A percentile compares a stretch with the other conserved stretches of the same genome.
phyloP scores from a whole-genome alignment of 2,329 filamentous ascomycete genomes.

The Aphanoascus verrucosus region DNA sequence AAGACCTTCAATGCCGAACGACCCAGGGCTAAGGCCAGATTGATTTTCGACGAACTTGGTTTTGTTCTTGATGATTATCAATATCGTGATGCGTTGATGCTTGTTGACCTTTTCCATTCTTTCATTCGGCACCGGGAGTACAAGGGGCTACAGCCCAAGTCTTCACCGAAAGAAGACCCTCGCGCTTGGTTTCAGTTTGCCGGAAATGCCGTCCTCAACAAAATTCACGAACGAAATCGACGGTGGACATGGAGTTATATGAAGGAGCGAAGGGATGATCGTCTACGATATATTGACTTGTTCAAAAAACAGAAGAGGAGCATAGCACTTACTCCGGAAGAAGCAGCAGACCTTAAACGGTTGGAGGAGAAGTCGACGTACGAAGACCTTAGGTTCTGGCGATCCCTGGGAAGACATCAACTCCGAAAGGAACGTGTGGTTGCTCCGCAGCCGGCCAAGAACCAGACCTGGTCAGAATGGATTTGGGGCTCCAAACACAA shows the following conservation, averaged over 20 bases:
- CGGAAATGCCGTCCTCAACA: slow-evolving; percentile 73
- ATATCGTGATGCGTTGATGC: slow-evolving; percentile 94
- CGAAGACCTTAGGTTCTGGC: slow-evolving; percentile 94
- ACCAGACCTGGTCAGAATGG: slow-evolving; percentile 86
- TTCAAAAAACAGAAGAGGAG: slow-evolving; percentile 91
- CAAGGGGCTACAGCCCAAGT: slow-evolving; percentile 81
- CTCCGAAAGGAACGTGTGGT: slow-evolving; percentile 89
- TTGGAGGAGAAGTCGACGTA: slow-evolving; percentile 85
- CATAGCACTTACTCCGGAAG: slow-evolving; percentile 54
- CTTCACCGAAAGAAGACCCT: slow-evolving; percentile 75
- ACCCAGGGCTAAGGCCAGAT: slow-evolving; percentile 78
- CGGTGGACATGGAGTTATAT: slow-evolving; percentile 97
- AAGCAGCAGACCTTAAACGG: slow-evolving; percentile 59
- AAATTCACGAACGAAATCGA: slow-evolving; percentile 88
- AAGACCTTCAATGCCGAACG: slow-evolving; percentile 72
- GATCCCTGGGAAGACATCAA: slow-evolving; percentile 85
- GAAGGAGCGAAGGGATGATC: slow-evolving; percentile 80
- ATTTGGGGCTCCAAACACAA: slow-evolving; percentile 71
- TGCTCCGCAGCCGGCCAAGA: slow-evolving; percentile 52
- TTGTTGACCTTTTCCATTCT: slow-evolving; percentile 96
- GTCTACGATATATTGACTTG: slow-evolving; percentile 75
- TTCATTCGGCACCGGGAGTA: slow-evolving; percentile 97
- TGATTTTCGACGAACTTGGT: slow-evolving; percentile 94
- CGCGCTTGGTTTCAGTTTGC: slow-evolving; percentile 88
- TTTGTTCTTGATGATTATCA: slow-evolving; percentile 96